These are phyloP conservation scores for Aspergillus sp. DNA, from an alignment of 2,329 filamentous ascomycete genomes.

Conservation along the genomic window DNA sequence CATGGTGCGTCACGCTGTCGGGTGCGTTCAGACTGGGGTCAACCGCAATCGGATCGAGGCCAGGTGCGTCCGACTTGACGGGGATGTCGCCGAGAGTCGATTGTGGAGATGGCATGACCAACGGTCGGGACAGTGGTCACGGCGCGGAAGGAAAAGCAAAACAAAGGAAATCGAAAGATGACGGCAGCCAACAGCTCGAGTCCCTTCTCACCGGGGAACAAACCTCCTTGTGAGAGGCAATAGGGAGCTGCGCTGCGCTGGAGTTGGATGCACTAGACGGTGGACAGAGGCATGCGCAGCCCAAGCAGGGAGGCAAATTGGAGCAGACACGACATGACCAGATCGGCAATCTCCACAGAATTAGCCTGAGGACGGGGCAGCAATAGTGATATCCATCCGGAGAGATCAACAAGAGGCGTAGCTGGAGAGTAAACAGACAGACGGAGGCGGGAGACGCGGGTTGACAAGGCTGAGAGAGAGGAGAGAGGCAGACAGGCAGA, in stretches of 20 bases:
- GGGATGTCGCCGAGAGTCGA: conserved; percentile 2
- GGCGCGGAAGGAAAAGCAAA: background rate
- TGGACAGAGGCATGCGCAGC: conserved; percentile 13
- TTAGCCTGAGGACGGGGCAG: background rate
- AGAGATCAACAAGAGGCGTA: background rate
- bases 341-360: background rate
- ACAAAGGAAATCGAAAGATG: background rate
- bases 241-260: background rate
- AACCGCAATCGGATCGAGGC: conserved; percentile 4
- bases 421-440: no score
- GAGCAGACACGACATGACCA: conserved; percentile 23
- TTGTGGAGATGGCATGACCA: conserved; percentile 1
- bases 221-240: background rate
- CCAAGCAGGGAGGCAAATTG: conserved; percentile 16
- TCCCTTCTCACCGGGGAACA: conserved; percentile 1
- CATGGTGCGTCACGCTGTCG: conserved; percentile 8
- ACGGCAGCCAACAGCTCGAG: conserved; percentile 1
- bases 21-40: conserved; percentile 9
- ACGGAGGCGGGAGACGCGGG: background rate
- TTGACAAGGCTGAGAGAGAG: background rate
- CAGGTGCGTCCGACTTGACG: conserved; percentile 6
- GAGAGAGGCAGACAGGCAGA: background rate
- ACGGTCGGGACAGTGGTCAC: background rate
- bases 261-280: conserved; percentile 3
- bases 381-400: conserved; percentile 1